Evolutionary conservation across 2,329 filamentous ascomycete genomes (phyloP), one percentile per base, ranked within the genome.

Genomic region (Aspergillus thermomutatus): DNA sequence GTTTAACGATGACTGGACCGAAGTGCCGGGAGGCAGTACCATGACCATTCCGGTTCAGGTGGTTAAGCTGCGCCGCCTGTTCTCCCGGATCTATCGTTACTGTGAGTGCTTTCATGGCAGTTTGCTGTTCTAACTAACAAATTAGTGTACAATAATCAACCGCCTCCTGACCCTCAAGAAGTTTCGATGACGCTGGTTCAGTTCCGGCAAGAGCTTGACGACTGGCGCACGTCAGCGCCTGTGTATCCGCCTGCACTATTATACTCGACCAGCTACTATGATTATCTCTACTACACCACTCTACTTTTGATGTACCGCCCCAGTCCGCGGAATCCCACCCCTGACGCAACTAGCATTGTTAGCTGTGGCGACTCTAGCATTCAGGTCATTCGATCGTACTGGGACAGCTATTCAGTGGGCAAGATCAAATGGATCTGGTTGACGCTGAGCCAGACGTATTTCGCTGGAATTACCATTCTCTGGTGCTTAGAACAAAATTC

Each of bases 371-470:
- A 75, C 54, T 72, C 72, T 40, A 74, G 72, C 51, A 68, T 75
- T 17, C 69, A 73, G 45, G 68, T 75, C 5, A 70, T 75, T 17
- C 69, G 72, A 25, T 74, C 72, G 1, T 75, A 74, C 50, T 75
- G 72, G 71, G 72, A 75, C 56, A 74, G 66, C 50, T 75, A 74
- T 49, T 72, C 72, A 0, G 62, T 70, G 28, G 72, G 72, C 40
- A 75, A 75, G 54, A 61, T 75, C 19, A 75, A 75, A 57, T 75
- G 73, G 73, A 74, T 75, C 41, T 75, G 73, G 73, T 63, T 75
- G 49, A 75, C 73, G 1, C 60, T 75, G 28, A 73, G 71, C 54
- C 72, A 75, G 53, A 58, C 72, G 19, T 75, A 75, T 49, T 74
- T 72, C 52, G 73, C 73, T 1, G 73, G 73, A 1, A 72, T 75